phyloP scores from a whole-genome alignment of 345 rosid species.

The Eucalyptus victrix region DNA sequence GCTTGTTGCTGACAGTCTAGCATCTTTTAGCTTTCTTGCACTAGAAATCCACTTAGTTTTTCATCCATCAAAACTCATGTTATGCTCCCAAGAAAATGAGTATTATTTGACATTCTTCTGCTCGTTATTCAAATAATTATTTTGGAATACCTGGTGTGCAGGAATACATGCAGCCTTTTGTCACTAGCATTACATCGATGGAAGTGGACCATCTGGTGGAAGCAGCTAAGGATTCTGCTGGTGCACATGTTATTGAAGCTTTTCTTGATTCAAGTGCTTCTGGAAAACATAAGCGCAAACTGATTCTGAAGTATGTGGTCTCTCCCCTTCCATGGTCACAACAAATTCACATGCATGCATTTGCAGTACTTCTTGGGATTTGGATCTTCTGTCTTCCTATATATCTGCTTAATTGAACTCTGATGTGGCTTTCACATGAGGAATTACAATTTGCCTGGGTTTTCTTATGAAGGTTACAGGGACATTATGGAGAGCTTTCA shows the following conservation, averaged over 20 bases:
- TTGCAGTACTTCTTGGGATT: neutral
- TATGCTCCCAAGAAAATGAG: neutral
- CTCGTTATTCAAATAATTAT: neutral
- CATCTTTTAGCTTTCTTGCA: neutral
- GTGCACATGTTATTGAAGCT: slow-evolving; percentile 85
- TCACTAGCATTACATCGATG: slow-evolving; percentile 62
- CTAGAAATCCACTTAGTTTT: neutral
- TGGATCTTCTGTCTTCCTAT: neutral
- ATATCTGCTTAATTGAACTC: neutral
- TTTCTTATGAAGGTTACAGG: slow-evolving; percentile 41
- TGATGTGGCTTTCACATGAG: neutral
- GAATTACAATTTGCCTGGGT: neutral
- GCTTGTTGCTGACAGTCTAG: neutral
- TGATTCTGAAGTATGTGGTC: slow-evolving; percentile 55
- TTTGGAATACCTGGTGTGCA: slow-evolving; percentile 11
- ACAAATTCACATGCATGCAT: neutral
- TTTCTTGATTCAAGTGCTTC: slow-evolving; percentile 70
- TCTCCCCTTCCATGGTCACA: neutral
- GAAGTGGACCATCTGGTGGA: slow-evolving; percentile 55
- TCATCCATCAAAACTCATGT: neutral
- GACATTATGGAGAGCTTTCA: slow-evolving; percentile 78
- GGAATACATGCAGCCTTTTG: slow-evolving; percentile 66
- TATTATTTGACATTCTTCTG: neutral
- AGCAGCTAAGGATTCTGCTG: slow-evolving; percentile 68
- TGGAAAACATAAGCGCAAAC: slow-evolving; percentile 58